Evolutionary conservation across 768 basidiomycete species (phyloP), one percentile per base, ranked within the genome.

Genomic region (Dioszegia aurantiaca): DNA sequence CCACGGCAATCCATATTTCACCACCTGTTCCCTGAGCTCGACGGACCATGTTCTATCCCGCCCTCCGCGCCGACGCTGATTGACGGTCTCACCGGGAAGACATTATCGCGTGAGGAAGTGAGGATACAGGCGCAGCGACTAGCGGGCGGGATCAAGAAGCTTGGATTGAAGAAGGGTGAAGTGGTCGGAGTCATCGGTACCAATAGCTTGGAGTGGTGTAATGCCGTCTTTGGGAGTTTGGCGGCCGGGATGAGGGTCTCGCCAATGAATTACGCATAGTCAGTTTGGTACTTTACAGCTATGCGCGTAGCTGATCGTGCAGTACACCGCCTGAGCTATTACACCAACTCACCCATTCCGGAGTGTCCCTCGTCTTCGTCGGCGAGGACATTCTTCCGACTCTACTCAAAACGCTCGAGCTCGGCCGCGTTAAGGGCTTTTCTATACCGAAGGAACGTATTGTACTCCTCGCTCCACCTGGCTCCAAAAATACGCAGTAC

Each of bases 231-330:
- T 8, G 75, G 68, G 4, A 67, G 69, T 28, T 76, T 76, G 43
- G 86, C 89, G 0, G 87, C 85, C 0, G 88, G 87, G 4, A 68
- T 88, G 14, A 78, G 82, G 40, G 82, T 83, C 52, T 87, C 89
- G 0, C 83, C 88, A 14, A 86, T 87, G 19, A 92, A 90, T 47
- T 55, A 48, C 33, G 64, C 54, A 14, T 65, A 65, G 65, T 67
- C 41, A 58, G 65, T 60, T 12, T 3, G 16, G 33, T 16, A 37
- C 14, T 40, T 40, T 26, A 4, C 17, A 5, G n/a, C 19, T 19
- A 4, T 4, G 33, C 19, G 9, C 14, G 23, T 10, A 23, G 52
- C 26, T 58, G 51, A 46, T 31, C 9, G n/a, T 26, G 6, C n/a
- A 90, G 88, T 67, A 87, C 84, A 2, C 72, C 84, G 3, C 68